A percentile compares a stretch with the other conserved stretches of the same genome.
These are phyloP conservation scores for Cytospora piceae DNA, from an alignment of 2,329 filamentous ascomycete species.

Conservation along the genomic window DNA sequence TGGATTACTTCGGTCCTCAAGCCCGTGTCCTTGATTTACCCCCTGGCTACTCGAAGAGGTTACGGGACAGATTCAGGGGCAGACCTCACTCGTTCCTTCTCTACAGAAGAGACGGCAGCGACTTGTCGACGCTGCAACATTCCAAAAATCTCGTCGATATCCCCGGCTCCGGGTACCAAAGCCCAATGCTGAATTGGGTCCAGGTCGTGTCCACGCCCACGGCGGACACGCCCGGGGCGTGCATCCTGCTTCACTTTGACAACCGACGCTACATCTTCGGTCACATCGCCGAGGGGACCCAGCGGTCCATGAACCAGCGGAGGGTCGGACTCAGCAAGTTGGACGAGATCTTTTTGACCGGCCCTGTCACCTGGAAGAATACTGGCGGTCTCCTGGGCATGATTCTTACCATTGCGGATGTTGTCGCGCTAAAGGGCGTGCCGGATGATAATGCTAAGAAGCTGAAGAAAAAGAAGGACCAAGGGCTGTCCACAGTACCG, in stretches of 20 bases:
- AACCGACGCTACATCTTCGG: conserved; percentile 85
- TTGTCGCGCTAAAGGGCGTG: conserved; percentile 48
- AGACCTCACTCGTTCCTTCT: conserved; percentile 15
- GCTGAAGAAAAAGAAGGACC: conserved; percentile 47
- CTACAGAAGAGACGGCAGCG: not conserved
- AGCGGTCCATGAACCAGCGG: conserved; percentile 73
- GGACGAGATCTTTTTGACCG: conserved; percentile 81
- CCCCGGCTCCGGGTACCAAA: conserved; percentile 10
- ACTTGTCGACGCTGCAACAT: not conserved
- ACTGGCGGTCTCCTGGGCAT: conserved; percentile 83
- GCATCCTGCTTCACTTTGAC: conserved; percentile 78
- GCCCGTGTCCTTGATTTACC: conserved; percentile 5
- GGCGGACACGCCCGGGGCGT: conserved; percentile 82
- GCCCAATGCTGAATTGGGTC: conserved; percentile 70
- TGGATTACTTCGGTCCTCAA: conserved; percentile 8
- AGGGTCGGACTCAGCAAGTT: conserved; percentile 67
- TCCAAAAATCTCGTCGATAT: conserved; percentile 6
- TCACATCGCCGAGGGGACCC: conserved; percentile 79
- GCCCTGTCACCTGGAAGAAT: conserved; percentile 73
- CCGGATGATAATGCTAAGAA: conserved; percentile 43
- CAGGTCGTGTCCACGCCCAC: conserved; percentile 83
- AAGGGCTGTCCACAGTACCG: conserved; percentile 40
- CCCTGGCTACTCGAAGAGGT: not conserved
- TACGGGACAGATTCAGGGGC: not conserved
- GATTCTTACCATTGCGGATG: conserved; percentile 81